Percentiles rank a stretch among this genome's conserved stretches.
Evolutionary conservation across 2,329 filamentous ascomycete genomes (phyloP).

Genomic region (Bipolaris oryzae): DNA sequence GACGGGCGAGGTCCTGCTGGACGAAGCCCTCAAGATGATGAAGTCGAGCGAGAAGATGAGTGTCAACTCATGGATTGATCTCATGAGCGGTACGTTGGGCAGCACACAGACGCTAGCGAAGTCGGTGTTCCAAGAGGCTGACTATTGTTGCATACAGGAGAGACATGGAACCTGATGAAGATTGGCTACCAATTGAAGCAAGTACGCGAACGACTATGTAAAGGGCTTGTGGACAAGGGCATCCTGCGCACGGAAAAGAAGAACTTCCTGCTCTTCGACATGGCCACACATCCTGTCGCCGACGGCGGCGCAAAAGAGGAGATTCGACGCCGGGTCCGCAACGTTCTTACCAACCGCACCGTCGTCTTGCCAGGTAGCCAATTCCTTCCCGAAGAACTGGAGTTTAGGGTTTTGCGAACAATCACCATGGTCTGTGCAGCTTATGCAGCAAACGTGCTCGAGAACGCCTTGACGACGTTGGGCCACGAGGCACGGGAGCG

Average conservation of each 20-base stretch:
- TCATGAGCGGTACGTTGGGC: slow-evolving; percentile 82
- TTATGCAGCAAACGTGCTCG: slow-evolving; percentile 95
- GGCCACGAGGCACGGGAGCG: slow-evolving; percentile 93
- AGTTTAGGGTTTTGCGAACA: slow-evolving; percentile 91
- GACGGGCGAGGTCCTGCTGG: slow-evolving; percentile 94
- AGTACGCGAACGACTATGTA: slow-evolving; percentile 94
- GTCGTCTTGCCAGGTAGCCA: slow-evolving; percentile 85
- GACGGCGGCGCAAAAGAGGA: slow-evolving; percentile 98
- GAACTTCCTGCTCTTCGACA: slow-evolving; percentile 99
- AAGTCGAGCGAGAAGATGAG: slow-evolving; percentile 99
- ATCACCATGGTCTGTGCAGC: slow-evolving; percentile 97
- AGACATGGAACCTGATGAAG: slow-evolving; percentile 99
- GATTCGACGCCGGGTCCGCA: slow-evolving; percentile 89
- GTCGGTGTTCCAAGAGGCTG: slow-evolving; percentile 20
- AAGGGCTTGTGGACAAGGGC: slow-evolving; percentile 97
- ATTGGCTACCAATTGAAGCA: slow-evolving; percentile 99
- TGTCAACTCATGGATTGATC: slow-evolving; percentile 97
- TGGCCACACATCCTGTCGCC: slow-evolving; percentile 97
- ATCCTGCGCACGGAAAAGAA: slow-evolving; percentile 98
- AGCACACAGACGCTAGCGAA: background rate
- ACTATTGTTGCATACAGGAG: slow-evolving; percentile 63
- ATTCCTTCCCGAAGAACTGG: slow-evolving; percentile 91
- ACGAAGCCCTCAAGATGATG: slow-evolving; percentile 99
- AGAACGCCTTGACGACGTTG: slow-evolving; percentile 93
- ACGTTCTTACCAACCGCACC: slow-evolving; percentile 89